Evolutionary conservation across 352 stramenopile genomes (phyloP).

Genomic region (Globisporangium megalacanthum): DNA sequence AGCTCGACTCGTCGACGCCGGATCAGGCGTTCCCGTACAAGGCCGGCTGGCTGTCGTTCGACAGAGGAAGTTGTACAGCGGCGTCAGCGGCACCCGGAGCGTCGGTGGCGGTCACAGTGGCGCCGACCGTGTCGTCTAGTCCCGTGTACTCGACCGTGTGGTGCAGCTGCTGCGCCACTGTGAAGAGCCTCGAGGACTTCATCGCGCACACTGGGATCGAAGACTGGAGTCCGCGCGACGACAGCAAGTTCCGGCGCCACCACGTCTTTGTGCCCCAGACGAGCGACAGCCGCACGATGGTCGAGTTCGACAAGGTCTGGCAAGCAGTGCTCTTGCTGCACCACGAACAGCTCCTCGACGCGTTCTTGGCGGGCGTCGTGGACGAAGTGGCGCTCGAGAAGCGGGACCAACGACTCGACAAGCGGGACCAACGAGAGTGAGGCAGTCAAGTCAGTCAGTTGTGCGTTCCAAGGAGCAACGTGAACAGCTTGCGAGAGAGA

Average conservation of each 20-base stretch:
- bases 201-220: constrained; percentile 3
- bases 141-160: constrained; percentile 5
- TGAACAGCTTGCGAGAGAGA: no score
- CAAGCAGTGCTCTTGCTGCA: constrained; percentile 9
- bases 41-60: constrained; percentile 10
- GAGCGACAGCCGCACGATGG: constrained; percentile 2
- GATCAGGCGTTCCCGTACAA: constrained; percentile 6
- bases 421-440: no score
- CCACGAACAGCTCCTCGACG: not conserved
- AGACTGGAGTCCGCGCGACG: not conserved
- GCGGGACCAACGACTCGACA: no score
- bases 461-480: no score
- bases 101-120: not conserved
- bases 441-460: no score
- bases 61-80: no score
- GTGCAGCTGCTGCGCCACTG: constrained; percentile 8
- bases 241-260: constrained; percentile 9
- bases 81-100: not conserved
- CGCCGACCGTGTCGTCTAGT: not conserved
- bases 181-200: constrained; percentile 8
- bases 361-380: not conserved
- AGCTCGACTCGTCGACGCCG: constrained; percentile 3
- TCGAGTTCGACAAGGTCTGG: constrained; percentile 10
- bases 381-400: not conserved
- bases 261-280: constrained; percentile 8